Percentiles rank a stretch among this genome's conserved stretches.
Evolutionary conservation across 257 asterid genomes (phyloP).

Genomic region (Solanum medicagineum): DNA sequence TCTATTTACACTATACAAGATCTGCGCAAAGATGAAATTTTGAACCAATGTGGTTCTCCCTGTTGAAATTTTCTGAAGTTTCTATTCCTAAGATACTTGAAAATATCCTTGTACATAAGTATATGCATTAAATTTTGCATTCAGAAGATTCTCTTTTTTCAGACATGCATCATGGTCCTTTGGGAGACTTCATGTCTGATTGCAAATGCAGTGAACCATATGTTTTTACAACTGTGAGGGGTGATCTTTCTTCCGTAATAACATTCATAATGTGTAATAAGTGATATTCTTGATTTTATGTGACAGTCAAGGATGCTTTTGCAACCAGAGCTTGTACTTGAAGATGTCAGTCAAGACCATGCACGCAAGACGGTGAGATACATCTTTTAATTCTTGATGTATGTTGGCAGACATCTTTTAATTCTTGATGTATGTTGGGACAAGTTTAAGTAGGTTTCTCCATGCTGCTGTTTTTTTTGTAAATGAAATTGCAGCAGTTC

Average conservation of each 20-base stretch:
- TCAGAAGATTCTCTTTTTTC: background rate
- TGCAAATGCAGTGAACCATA: background rate
- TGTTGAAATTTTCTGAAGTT: background rate
- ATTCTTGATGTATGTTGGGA: background rate
- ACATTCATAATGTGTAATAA: background rate
- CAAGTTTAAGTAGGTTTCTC: background rate
- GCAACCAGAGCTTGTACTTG: slow-evolving; percentile 86
- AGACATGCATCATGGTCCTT: background rate
- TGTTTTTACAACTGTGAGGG: background rate
- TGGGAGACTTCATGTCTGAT: background rate
- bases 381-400: background rate
- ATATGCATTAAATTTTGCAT: background rate
- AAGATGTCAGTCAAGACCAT: slow-evolving; percentile 98
- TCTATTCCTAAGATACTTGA: background rate
- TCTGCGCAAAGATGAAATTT: background rate
- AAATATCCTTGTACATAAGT: background rate
- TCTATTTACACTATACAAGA: background rate
- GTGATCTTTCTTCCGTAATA: background rate
- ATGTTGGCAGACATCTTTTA: background rate
- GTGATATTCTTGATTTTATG: background rate
- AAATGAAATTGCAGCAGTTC: background rate
- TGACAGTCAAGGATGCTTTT: slow-evolving; percentile 93
- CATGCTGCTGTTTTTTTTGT: background rate
- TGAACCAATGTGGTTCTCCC: background rate
- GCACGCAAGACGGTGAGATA: slow-evolving; percentile 93